phyloP scores from a whole-genome alignment of 768 basidiomycete species.

The Xerocomus brunneocitrinus region DNA sequence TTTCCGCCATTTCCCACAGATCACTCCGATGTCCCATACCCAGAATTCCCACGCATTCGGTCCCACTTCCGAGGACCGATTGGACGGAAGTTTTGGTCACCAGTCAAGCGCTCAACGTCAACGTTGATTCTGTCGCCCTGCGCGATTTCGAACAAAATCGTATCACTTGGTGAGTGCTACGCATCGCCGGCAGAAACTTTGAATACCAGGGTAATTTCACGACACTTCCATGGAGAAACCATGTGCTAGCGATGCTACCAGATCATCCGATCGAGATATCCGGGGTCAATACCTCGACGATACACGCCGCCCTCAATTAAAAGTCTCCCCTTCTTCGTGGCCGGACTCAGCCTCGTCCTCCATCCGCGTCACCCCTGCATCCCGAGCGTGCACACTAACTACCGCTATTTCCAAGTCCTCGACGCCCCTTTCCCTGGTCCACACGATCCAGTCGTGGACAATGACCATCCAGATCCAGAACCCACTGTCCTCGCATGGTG shows the following conservation, averaged over 20 bases:
- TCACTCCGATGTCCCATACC: too few species aligned
- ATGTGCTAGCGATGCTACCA: not conserved
- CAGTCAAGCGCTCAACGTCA: too few species aligned
- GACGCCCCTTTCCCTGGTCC: not conserved
- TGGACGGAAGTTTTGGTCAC: too few species aligned
- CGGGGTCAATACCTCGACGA: conserved; percentile 18
- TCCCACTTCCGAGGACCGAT: too few species aligned
- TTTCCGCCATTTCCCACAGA: too few species aligned
- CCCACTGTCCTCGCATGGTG: conserved; percentile 24
- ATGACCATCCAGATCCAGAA: not conserved
- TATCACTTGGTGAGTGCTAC: too few species aligned
- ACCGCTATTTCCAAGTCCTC: conserved; percentile 25
- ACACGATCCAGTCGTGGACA: not conserved
- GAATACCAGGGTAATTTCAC: too few species aligned
- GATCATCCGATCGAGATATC: conserved; percentile 21
- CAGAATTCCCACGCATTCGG: too few species aligned
- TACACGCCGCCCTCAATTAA: conserved; percentile 15
- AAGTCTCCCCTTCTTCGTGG: conserved; percentile 13
- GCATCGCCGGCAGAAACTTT: too few species aligned
- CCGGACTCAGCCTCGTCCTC: conserved; percentile 20
- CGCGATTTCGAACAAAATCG: too few species aligned
- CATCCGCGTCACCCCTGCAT: conserved; percentile 22
- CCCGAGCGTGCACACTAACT: conserved; percentile 21
- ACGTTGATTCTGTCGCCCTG: too few species aligned
- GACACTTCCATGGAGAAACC: too few species aligned